phyloP scores from a whole-genome alignment of 345 rosid genomes.

The Abelmoschus esculentus region DNA sequence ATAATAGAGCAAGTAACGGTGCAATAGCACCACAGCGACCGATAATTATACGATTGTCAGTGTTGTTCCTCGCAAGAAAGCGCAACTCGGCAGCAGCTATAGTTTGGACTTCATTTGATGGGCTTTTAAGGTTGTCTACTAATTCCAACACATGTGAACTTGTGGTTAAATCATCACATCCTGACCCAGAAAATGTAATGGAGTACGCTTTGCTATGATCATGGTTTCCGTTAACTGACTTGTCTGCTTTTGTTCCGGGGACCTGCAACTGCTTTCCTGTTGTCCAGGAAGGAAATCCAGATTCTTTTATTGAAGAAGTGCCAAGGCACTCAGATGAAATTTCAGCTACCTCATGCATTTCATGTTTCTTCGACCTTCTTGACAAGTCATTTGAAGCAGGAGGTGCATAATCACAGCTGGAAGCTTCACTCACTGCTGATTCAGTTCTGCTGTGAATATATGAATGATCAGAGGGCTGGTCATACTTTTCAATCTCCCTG shows the following conservation, averaged over 20 bases:
- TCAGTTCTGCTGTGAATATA: slow-evolving; percentile 79
- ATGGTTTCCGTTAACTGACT: slow-evolving; percentile 25
- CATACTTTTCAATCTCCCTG: slow-evolving; percentile 41
- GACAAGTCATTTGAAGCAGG: slow-evolving; percentile 35
- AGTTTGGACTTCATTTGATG: slow-evolving; percentile 43
- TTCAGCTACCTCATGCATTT: slow-evolving; percentile 25
- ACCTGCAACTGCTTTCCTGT: slow-evolving; percentile 24
- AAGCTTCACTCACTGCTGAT: slow-evolving; percentile 65
- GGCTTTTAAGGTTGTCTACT: slow-evolving; percentile 60
- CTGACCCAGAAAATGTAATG: slow-evolving; percentile 26
- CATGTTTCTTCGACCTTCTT: slow-evolving; percentile 20
- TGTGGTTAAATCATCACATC: slow-evolving; percentile 37
- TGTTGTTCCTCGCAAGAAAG: slow-evolving; percentile 56
- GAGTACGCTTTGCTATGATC: slow-evolving; percentile 21
- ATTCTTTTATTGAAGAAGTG: slow-evolving; percentile 28
- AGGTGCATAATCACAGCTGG: slow-evolving; percentile 56
- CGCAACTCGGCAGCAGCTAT: slow-evolving; percentile 80
- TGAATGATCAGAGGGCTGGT: slow-evolving; percentile 51
- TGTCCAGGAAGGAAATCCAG: slow-evolving; percentile 35
- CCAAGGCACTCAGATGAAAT: slow-evolving; percentile 22
- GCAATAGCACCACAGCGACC: slow-evolving; percentile 62
- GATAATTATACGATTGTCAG: slow-evolving; percentile 60
- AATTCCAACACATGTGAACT: slow-evolving; percentile 43
- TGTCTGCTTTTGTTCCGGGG: slow-evolving; percentile 28
- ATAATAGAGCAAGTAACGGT: slow-evolving; percentile 60